These are phyloP conservation scores for Xanthoceras sorbifolium DNA, from an alignment of 345 rosid genomes.

Conservation along the genomic window DNA sequence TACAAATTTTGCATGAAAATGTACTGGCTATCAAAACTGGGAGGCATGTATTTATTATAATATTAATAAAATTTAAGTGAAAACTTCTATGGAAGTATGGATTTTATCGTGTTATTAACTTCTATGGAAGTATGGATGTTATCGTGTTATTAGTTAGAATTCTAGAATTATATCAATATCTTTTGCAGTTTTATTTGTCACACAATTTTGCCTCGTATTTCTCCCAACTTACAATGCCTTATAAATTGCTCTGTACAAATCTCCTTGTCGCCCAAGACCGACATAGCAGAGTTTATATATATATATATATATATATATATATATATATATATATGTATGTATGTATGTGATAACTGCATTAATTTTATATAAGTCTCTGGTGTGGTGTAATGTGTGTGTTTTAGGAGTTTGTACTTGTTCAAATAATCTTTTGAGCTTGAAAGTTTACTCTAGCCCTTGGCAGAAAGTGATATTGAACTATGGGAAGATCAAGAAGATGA, in stretches of 20 bases:
- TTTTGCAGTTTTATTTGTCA: neutral
- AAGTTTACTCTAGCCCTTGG: constrained; percentile 30
- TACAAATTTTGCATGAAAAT: neutral
- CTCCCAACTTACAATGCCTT: neutral
- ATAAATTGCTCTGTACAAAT: neutral
- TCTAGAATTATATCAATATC: neutral
- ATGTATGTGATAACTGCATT: no score
- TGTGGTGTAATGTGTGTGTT: neutral
- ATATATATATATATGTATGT: no score
- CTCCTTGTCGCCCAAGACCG: neutral
- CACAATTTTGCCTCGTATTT: neutral
- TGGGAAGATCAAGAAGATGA: constrained; percentile 94
- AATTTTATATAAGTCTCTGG: neutral
- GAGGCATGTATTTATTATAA: neutral
- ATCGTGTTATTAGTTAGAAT: neutral
- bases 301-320: no score
- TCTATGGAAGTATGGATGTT: neutral
- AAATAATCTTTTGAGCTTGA: constrained; percentile 25
- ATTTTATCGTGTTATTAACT: neutral
- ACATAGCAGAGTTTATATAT: no score
- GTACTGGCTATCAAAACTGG: neutral
- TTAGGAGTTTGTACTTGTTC: constrained; percentile 11
- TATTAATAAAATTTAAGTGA: neutral
- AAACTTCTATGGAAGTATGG: neutral
- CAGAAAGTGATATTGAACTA: constrained; percentile 39